A percentile compares a stretch with the other conserved stretches of the same genome.
phyloP scores from a whole-genome alignment of 768 basidiomycete genomes.

The Boletus sp. region DNA sequence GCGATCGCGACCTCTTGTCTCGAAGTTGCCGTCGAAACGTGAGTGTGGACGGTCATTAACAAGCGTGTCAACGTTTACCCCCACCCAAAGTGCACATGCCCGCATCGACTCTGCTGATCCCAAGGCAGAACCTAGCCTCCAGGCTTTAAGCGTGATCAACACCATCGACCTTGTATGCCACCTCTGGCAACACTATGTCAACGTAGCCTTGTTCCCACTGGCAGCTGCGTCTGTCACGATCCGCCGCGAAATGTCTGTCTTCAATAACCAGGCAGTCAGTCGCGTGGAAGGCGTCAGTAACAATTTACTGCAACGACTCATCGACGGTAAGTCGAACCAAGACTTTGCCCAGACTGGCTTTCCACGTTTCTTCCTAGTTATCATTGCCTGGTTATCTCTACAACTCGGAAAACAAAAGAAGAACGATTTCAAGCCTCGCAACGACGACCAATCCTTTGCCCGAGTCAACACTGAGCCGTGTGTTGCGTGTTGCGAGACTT shows the following conservation, averaged over 20 bases:
- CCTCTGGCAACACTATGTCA: slow-evolving; percentile 96
- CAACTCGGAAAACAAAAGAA: slow-evolving; percentile 92
- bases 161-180: slow-evolving; percentile 86
- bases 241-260: slow-evolving; percentile 89
- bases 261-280: slow-evolving; percentile 85
- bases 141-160: slow-evolving; percentile 61
- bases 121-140: slow-evolving; percentile 78
- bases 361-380: slow-evolving; percentile 40
- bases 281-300: slow-evolving; percentile 85
- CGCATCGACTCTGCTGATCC: slow-evolving; percentile 72
- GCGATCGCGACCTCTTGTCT: slow-evolving; percentile 81
- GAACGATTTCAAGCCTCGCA: slow-evolving; percentile 94
- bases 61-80: background rate
- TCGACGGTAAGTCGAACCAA: slow-evolving; percentile 61
- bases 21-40: slow-evolving; percentile 93
- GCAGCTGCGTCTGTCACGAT: slow-evolving; percentile 82
- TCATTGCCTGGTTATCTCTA: slow-evolving; percentile 69
- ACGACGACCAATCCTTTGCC: slow-evolving; percentile 94
- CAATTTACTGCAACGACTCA: slow-evolving; percentile 70
- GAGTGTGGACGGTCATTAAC: slow-evolving; percentile 29
- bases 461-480: slow-evolving; percentile 95
- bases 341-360: background rate
- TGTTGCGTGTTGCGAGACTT: slow-evolving; percentile 74
- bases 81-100: slow-evolving; percentile 54
- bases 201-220: slow-evolving; percentile 85